Evolutionary conservation across 495 filamentous ascomycete species (phyloP).

Genomic region (Cercophora newfieldiana): DNA sequence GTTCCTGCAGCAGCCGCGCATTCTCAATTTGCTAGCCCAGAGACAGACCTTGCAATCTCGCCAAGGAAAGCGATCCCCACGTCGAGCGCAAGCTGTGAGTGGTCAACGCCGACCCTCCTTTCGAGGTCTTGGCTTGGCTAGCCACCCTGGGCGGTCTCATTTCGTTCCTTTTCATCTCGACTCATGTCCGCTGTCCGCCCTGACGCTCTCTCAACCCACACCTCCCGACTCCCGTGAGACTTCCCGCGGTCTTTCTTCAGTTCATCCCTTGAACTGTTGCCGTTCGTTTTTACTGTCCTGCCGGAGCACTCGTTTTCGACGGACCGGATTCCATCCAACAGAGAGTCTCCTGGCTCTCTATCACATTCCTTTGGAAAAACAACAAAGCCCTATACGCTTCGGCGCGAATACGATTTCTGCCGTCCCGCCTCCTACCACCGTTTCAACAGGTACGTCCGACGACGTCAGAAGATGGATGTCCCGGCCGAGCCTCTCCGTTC

Average conservation of each 20-base stretch:
- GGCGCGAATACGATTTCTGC: constrained; percentile 9
- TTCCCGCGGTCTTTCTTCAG: constrained; percentile 24
- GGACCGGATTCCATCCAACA: constrained; percentile 45
- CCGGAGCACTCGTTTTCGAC: constrained; percentile 26
- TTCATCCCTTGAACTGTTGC: constrained; percentile 34
- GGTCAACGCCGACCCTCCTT: constrained; percentile 13
- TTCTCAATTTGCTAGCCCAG: constrained; percentile 18
- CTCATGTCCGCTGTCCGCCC: constrained; percentile 13
- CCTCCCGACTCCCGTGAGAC: constrained; percentile 31
- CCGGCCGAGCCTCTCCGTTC: neutral
- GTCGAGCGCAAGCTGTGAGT: constrained; percentile 16
- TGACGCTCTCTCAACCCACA: constrained; percentile 27
- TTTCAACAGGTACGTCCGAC: constrained; percentile 16
- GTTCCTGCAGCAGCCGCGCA: constrained; percentile 34
- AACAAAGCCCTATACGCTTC: constrained; percentile 15
- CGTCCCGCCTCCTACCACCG: constrained; percentile 21
- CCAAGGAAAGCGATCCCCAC: constrained; percentile 34
- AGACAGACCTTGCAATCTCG: constrained; percentile 31
- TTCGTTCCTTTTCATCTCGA: constrained; percentile 38
- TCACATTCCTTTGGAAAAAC: constrained; percentile 60
- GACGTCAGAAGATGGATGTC: neutral
- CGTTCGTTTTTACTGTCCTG: constrained; percentile 28
- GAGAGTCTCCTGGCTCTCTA: constrained; percentile 55
- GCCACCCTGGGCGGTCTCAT: constrained; percentile 34
- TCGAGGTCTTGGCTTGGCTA: constrained; percentile 14